phyloP scores from a whole-genome alignment of 768 basidiomycete genomes.

The Mycena latifolia region DNA sequence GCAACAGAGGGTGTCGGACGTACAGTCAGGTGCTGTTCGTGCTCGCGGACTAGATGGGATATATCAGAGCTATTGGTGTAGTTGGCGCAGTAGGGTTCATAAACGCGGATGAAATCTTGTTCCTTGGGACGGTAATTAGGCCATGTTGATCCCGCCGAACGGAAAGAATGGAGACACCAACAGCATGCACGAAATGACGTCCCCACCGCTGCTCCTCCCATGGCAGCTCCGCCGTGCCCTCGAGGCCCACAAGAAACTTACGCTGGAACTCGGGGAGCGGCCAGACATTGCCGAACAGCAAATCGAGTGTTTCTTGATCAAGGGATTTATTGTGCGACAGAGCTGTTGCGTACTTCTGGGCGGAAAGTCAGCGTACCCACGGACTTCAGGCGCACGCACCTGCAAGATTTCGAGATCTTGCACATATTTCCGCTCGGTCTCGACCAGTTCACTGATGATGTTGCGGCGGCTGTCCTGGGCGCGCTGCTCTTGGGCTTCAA shows the following conservation, averaged over 20 bases:
- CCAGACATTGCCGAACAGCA: slow-evolving; percentile 86
- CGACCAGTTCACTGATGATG: slow-evolving; percentile 89
- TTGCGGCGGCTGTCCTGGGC: no score
- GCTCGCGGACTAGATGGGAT: slow-evolving; percentile 84
- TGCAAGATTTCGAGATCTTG: slow-evolving; percentile 97
- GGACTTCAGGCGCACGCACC: no score
- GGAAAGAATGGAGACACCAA: slow-evolving; percentile 57
- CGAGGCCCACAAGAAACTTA: slow-evolving; percentile 89
- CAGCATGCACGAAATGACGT: slow-evolving; percentile 82
- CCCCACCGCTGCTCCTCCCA: slow-evolving; percentile 93
- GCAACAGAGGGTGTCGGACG: slow-evolving; percentile 37
- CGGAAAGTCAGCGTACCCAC: slow-evolving; percentile 27
- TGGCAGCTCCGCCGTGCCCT: slow-evolving; percentile 83
- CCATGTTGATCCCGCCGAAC: slow-evolving; percentile 21
- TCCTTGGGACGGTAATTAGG: slow-evolving; percentile 24
- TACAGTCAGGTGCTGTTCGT: slow-evolving; percentile 91
- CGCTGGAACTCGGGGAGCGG: slow-evolving; percentile 96
- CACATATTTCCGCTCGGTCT: slow-evolving; percentile 97
- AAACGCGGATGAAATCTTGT: background rate
- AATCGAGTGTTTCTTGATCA: slow-evolving; percentile 95
- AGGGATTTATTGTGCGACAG: slow-evolving; percentile 87
- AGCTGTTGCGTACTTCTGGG: slow-evolving; percentile 89
- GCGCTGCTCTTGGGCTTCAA: no score
- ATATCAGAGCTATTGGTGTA: slow-evolving; percentile 42
- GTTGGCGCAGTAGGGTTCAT: background rate